phyloP scores from a whole-genome alignment of 495 filamentous ascomycete genomes.

The Margaritispora aquatica region DNA sequence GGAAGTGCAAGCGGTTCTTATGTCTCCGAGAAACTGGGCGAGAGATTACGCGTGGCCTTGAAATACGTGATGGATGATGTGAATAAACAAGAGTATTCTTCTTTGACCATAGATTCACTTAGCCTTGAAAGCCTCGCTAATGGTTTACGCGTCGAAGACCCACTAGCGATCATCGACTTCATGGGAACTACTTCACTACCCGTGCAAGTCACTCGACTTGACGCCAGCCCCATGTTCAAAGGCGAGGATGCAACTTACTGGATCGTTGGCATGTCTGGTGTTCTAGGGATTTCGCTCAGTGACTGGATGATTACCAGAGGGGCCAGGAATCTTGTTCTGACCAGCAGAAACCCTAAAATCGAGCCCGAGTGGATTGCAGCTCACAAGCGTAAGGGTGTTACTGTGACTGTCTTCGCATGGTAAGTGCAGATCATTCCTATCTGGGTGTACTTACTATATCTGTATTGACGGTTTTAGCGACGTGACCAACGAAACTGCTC shows the following conservation, averaged over 20 bases:
- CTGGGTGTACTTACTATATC: too few relatives aligned
- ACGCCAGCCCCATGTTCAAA: constrained; percentile 21
- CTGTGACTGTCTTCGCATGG: not conserved
- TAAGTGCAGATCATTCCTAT: too few relatives aligned
- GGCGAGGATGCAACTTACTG: constrained; percentile 45
- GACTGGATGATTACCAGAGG: constrained; percentile 48
- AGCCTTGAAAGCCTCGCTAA: too few relatives aligned
- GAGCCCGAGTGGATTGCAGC: constrained; percentile 16
- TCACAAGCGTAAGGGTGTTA: not conserved
- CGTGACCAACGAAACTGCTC: not conserved
- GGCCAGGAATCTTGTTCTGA: constrained; percentile 46
- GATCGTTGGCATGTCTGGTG: constrained; percentile 50
- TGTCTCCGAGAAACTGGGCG: too few relatives aligned
- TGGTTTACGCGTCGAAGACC: too few relatives aligned
- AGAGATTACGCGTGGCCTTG: too few relatives aligned
- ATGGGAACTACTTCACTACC: constrained; percentile 5
- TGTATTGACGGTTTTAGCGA: too few relatives aligned
- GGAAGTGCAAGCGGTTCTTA: too few relatives aligned
- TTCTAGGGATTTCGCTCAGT: constrained; percentile 51
- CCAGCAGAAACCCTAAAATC: constrained; percentile 49
- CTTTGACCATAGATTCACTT: too few relatives aligned
- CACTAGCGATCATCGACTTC: not conserved
- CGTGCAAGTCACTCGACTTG: constrained; percentile 5
- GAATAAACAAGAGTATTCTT: too few relatives aligned
- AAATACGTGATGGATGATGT: too few relatives aligned